Conservation (phyloP, 345 rosid genomes). For the Eucalyptus melliodora region DNA sequence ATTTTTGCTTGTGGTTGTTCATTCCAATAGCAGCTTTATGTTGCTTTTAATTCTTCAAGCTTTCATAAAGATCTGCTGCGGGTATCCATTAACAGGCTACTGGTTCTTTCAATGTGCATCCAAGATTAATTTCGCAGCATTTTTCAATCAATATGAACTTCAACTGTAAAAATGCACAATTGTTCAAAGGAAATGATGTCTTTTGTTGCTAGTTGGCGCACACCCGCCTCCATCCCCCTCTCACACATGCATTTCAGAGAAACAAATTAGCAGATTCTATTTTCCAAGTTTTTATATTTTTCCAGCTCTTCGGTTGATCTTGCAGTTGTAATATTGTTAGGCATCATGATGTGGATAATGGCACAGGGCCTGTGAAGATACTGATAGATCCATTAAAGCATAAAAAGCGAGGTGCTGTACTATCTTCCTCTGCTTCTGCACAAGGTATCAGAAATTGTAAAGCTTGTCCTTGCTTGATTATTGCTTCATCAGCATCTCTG, state of each 20-base stretch:
- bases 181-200: neutral
- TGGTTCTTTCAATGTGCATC: neutral
- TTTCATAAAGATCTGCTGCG: neutral
- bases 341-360: slow-evolving; percentile 13
- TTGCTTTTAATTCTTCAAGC: neutral
- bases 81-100: neutral
- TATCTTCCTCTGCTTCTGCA: slow-evolving; percentile 42
- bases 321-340: slow-evolving; percentile 1
- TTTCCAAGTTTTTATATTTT: neutral
- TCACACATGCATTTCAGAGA: neutral
- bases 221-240: neutral
- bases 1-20: neutral
- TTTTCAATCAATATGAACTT: neutral
- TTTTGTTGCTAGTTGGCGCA: neutral
- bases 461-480: neutral
- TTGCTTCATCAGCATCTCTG: neutral
- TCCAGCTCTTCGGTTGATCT: neutral
- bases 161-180: neutral
- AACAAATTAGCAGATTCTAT: neutral
- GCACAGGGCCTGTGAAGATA: slow-evolving; percentile 3
- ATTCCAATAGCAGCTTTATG: neutral
- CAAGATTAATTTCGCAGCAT: neutral
- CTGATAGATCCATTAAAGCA: slow-evolving; percentile 6
- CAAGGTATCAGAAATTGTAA: slow-evolving; percentile 19
- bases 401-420: slow-evolving; percentile 6